Evolutionary conservation across 108 stramenopile species (phyloP).

Genomic region (Nitzschia inconspicua): DNA sequence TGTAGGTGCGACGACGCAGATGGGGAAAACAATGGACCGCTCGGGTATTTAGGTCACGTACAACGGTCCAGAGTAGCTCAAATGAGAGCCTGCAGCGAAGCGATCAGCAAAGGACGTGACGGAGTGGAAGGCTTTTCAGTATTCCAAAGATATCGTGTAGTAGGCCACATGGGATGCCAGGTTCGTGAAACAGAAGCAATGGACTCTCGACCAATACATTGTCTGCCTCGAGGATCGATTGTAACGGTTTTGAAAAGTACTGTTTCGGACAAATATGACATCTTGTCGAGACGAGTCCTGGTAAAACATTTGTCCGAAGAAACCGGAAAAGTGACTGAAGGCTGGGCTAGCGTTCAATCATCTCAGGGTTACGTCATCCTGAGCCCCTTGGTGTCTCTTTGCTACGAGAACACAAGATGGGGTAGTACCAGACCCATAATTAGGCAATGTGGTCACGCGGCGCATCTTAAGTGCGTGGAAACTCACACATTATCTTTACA

Average conservation of each 20-base stretch:
- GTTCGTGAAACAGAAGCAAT: slow-evolving; percentile 81
- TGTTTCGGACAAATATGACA: slow-evolving; percentile 65
- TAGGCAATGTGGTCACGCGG: slow-evolving; percentile 93
- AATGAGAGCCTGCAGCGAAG: slow-evolving; percentile 48
- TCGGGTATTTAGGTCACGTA: slow-evolving; percentile 86
- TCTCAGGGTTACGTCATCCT: slow-evolving; percentile 85
- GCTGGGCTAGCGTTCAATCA: slow-evolving; percentile 86
- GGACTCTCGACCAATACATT: slow-evolving; percentile 75
- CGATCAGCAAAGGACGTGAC: slow-evolving; percentile 27
- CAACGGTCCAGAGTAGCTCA: slow-evolving; percentile 76
- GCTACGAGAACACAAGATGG: slow-evolving; percentile 82
- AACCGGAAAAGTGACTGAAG: slow-evolving; percentile 45
- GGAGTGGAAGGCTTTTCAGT: slow-evolving; percentile 17
- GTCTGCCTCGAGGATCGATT: slow-evolving; percentile 75
- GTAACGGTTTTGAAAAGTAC: slow-evolving; percentile 64
- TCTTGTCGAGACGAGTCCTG: slow-evolving; percentile 76
- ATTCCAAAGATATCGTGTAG: slow-evolving; percentile 66
- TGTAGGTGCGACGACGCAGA: slow-evolving; percentile 86
- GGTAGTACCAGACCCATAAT: slow-evolving; percentile 84
- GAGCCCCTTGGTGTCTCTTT: slow-evolving; percentile 67
- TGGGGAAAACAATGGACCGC: slow-evolving; percentile 81
- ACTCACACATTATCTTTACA: slow-evolving; percentile 87
- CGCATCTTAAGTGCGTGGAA: slow-evolving; percentile 93
- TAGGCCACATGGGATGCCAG: slow-evolving; percentile 88
- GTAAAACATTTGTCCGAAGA: slow-evolving; percentile 55